phyloP scores from a whole-genome alignment of 495 filamentous ascomycete genomes.

The Trichoderma virens region DNA sequence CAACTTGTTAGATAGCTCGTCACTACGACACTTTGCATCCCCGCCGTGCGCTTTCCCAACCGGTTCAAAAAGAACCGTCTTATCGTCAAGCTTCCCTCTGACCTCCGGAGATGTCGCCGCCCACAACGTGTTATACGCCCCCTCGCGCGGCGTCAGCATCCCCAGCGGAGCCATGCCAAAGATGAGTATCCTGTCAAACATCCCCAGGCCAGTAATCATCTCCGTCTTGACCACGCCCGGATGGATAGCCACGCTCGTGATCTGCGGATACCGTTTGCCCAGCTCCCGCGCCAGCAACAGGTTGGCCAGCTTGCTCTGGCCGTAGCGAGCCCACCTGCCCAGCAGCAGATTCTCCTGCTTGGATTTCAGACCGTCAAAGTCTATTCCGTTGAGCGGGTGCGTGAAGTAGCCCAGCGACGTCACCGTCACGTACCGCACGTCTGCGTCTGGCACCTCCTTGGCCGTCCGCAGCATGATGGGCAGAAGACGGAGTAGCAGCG shows the following conservation, averaged over 20 bases:
- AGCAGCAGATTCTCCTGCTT: slow-evolving; percentile 24
- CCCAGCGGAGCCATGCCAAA: neutral
- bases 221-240: slow-evolving; percentile 11
- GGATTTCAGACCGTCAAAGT: slow-evolving; percentile 29
- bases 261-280: slow-evolving; percentile 46
- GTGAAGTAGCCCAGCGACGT: slow-evolving; percentile 23
- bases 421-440: slow-evolving; percentile 29
- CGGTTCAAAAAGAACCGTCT: slow-evolving; percentile 6
- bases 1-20: slow-evolving; percentile 2
- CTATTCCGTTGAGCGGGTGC: slow-evolving; percentile 22
- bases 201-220: neutral
- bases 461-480: slow-evolving; percentile 42
- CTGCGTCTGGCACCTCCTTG: slow-evolving; percentile 22
- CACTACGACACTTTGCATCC: neutral
- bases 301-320: slow-evolving; percentile 58
- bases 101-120: slow-evolving; percentile 36
- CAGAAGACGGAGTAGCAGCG: slow-evolving; percentile 54
- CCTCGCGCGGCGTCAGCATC: slow-evolving; percentile 23
- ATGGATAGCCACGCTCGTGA: slow-evolving; percentile 39
- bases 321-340: slow-evolving; percentile 48
- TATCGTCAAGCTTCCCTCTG: neutral
- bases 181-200: neutral
- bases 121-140: slow-evolving; percentile 55
- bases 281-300: slow-evolving; percentile 53
- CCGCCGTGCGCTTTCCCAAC: slow-evolving; percentile 8